Evolutionary conservation across 2,329 filamentous ascomycete species (phyloP).

Genomic region (Neopestalotiopsis sp.): DNA sequence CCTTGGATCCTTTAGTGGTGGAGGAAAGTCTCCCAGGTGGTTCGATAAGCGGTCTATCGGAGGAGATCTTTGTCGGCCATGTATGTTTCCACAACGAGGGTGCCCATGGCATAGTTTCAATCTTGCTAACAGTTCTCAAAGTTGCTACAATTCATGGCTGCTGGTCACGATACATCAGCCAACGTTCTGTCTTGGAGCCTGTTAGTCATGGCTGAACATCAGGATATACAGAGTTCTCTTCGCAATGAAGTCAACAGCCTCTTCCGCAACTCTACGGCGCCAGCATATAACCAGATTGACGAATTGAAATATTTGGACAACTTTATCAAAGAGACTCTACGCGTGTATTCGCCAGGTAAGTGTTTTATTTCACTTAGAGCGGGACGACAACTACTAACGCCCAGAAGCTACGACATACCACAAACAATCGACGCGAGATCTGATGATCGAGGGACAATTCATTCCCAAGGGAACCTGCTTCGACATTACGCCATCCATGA

Average conservation of each 20-base stretch:
- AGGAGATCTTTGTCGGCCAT: slow-evolving; percentile 22
- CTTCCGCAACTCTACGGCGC: slow-evolving; percentile 6
- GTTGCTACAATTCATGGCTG: slow-evolving; percentile 22
- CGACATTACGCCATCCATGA: slow-evolving; percentile 40
- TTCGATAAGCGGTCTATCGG: slow-evolving; percentile 20
- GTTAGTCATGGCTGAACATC: slow-evolving; percentile 19
- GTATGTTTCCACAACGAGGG: not conserved
- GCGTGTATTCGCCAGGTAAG: slow-evolving; percentile 37
- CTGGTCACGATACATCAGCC: slow-evolving; percentile 25
- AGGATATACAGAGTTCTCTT: slow-evolving; percentile 19
- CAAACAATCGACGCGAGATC: slow-evolving; percentile 37
- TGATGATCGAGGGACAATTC: slow-evolving; percentile 36
- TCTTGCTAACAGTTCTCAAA: not conserved
- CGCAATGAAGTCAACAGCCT: slow-evolving; percentile 9
- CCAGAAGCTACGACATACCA: slow-evolving; percentile 30
- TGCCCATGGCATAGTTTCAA: not conserved
- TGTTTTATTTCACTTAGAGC: not conserved
- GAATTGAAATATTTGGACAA: slow-evolving; percentile 39
- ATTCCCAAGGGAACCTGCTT: slow-evolving; percentile 43
- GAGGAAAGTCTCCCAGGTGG: slow-evolving; percentile 23
- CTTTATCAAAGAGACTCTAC: slow-evolving; percentile 44
- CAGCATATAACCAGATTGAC: slow-evolving; percentile 29
- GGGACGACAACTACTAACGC: slow-evolving; percentile 5
- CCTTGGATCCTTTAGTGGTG: not conserved
- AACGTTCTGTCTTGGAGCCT: slow-evolving; percentile 23